Evolutionary conservation across 805 yeast species (phyloP), one percentile per base, ranked within the genome.

Genomic region (Yarrowia divulgata): DNA sequence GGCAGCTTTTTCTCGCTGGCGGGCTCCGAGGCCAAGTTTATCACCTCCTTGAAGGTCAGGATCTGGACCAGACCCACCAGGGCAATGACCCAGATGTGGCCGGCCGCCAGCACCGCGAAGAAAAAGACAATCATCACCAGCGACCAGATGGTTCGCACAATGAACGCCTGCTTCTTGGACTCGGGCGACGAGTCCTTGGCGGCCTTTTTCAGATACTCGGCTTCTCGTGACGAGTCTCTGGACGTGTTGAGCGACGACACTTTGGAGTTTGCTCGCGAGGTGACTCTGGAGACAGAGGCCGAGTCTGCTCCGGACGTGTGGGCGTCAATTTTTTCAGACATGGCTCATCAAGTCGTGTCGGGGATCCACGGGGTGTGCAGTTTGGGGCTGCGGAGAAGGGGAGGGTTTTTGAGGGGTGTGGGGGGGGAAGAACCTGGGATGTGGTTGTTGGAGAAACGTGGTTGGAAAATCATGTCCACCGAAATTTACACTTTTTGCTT

Each of bases 111-210:
- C 34, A 90, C 83, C 46, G 84, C 79, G 71, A 91, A 86, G 78
- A 93, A 90, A 7, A 87, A 87, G 18, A 82, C 79, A 71, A 95
- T 89, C 98, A 95, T 93, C 18, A 95, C 92, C 74, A 95, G 79
- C 0, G 98, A 90, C 98, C 98, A 95, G 60, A 90, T 82, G 3
- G 98, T 89, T 73, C 99, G 87, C 34, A 93, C 91, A 58, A 93
- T 77, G 75, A 95, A 93, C 52, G 93, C 90, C 79, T 88, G 93
- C 73, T 88, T 89, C 80, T 91, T 91, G 80, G 85, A 85, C 72
- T 87, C 90, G 35, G 68, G 68, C 19, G 23, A 29, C 55, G 68
- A 63, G 39, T 63, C 68, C 40, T 37, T 37, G 42, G 68, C 68
- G 37, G 68, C 68, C 68, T 63, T 63, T 40, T 63, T 63, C 39